Evolutionary conservation across 148 eudicot species (phyloP).

Genomic region (Rhododendron mucronatum): DNA sequence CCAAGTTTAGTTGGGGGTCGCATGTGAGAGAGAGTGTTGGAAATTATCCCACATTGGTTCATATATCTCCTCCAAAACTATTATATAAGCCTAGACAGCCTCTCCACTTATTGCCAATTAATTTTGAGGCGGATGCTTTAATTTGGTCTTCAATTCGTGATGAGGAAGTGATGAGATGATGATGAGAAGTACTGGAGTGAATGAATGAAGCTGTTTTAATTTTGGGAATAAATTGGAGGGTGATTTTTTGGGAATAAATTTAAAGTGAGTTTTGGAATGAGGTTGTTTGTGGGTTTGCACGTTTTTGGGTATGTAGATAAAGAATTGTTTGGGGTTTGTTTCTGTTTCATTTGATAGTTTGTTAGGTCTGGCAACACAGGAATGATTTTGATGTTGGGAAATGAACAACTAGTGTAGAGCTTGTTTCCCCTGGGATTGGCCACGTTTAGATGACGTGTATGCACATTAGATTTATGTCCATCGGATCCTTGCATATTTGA

Average conservation of each 20-base stretch:
- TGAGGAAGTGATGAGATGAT: constrained; percentile 28
- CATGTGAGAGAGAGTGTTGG: no score
- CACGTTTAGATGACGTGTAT: not conserved
- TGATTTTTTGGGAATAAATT: not conserved
- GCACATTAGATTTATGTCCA: not conserved
- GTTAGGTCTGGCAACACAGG: not conserved
- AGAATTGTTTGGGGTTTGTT: not conserved
- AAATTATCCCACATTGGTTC: no score
- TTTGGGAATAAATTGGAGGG: not conserved
- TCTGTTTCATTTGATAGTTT: not conserved
- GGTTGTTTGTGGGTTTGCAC: not conserved
- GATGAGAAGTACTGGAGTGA: constrained; percentile 87
- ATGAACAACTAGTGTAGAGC: not conserved
- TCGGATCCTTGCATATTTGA: not conserved
- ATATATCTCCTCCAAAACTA: no score
- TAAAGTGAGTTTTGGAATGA: not conserved
- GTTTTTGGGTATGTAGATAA: not conserved
- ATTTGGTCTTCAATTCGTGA: no score
- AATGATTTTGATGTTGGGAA: not conserved
- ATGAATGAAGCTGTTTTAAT: constrained; percentile 15
- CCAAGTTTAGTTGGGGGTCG: no score
- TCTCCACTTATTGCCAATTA: no score
- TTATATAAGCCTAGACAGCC: no score
- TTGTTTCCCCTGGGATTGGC: not conserved
- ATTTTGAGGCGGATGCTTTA: no score